Base-by-base conservation (phyloP, 2,329 filamentous ascomycete genomes). In the Fusarium sp. region DNA sequence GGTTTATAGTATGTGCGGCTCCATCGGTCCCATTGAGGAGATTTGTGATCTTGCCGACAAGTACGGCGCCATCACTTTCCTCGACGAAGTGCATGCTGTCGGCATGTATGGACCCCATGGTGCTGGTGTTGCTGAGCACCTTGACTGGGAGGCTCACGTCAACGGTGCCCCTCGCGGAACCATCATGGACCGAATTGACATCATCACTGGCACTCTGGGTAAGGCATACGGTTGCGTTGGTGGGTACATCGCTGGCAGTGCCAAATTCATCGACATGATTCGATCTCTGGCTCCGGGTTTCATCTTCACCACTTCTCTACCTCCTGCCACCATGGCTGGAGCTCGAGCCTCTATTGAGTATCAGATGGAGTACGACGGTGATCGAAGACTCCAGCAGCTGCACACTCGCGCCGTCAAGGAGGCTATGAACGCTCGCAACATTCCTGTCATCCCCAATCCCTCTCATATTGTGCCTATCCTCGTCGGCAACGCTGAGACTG, bases 1-100 rank as follows among this genome's bases (percentile, higher is more conserved):
- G 30, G 96, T 99, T 5, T 99, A 99, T 84, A 97, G 94, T 84
- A 99, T 99, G 96, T 99, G 96, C 78, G 96, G 96, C 68, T 97
- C 94, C 18, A 93, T 99, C 78, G 96, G 94, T 1, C 96, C 96
- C 1, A 99, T 99, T 74, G 93, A 94, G 82, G 91, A 91, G 78
- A 98, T 99, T 68, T 98, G 95, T 80, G 94, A 99, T 78, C 84
- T 99, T 56, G 95, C 96, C 12, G 94, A 98, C 69, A 98, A 97
- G 84, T 99, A 99, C 79, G 96, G 96, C 63, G 96, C 96, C 41
- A 90, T 99, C 70, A 99, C 96, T 75, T 99, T 99, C 81, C 86
- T 98, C 78, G 96, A 99, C 79, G 96, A 99, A 88, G 96, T 99
- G 66, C 96, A 99, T 83, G 96, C 96, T 46, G 96, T 99, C 23